These are phyloP conservation scores for Inonotus obliquus DNA, from an alignment of 1,284 basidiomycete genomes.

Conservation along the genomic window DNA sequence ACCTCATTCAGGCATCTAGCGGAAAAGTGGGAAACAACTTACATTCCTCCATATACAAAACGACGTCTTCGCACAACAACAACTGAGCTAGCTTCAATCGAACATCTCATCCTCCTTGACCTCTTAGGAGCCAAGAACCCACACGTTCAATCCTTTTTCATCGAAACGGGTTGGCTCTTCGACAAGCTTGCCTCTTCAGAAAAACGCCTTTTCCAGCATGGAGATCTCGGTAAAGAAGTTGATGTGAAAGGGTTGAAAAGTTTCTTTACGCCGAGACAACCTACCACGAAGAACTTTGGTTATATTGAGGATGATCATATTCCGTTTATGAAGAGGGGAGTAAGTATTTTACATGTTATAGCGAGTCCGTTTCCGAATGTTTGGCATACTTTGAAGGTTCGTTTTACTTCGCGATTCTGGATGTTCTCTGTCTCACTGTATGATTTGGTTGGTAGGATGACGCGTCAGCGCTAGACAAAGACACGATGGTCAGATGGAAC, in stretches of 20 bases:
- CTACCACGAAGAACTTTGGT: conserved; percentile 39
- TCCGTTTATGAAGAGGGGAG: conserved; percentile 83
- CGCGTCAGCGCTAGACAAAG: conserved; percentile 77
- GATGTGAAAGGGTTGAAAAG: conserved; percentile 48
- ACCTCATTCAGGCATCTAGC: conserved; percentile 68
- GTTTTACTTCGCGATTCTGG: background rate
- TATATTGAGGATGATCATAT: conserved; percentile 93
- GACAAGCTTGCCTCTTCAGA: conserved; percentile 70
- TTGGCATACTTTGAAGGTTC: conserved; percentile 81
- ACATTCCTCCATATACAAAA: conserved; percentile 54
- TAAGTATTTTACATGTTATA: conserved; percentile 90
- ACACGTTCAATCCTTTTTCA: conserved; percentile 71
- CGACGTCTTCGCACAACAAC: conserved; percentile 52
- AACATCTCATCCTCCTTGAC: conserved; percentile 88
- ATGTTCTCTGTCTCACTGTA: background rate
- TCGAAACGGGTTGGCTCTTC: conserved; percentile 91
- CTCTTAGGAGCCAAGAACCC: conserved; percentile 77
- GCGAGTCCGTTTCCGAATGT: conserved; percentile 85
- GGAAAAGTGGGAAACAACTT: conserved; percentile 72
- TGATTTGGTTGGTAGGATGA: conserved; percentile 63
- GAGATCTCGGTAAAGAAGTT: conserved; percentile 43
- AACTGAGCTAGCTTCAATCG: conserved; percentile 74
- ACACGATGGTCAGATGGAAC: conserved; percentile 88
- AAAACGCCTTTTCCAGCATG: conserved; percentile 53
- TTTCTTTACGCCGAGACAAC: conserved; percentile 55